Evolutionary conservation across 2,329 filamentous ascomycete genomes (phyloP), one percentile per base, ranked within the genome.

Genomic region (Fusarium setosum): DNA sequence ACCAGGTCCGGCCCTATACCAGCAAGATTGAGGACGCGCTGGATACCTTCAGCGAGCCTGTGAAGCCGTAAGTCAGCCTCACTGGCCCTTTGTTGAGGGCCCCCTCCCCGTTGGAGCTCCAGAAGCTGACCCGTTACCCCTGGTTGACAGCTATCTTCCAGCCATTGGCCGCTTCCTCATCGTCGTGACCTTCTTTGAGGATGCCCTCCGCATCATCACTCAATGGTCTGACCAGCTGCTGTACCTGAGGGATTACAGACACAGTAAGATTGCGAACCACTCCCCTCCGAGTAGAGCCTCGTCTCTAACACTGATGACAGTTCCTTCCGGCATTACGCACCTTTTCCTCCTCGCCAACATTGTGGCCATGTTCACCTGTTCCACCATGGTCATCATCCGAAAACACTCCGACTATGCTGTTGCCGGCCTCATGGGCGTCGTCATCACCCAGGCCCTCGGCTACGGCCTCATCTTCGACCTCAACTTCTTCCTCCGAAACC

Each of bases 401-500:
- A 96, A 93, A 80, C 88, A 96, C 84, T 96, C 93, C 69, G 95
- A 97, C 80, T 95, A 94, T 80, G 96, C 95, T 60, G 96, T 98
- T 60, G 88, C 84, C 63, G 96, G 95, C 64, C 91, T 99, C 66
- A 92, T 97, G 78, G 91, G 84, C 52, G 96, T 99, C 52, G 95
- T 99, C 51, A 80, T 99, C 64, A 91, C 94, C 31, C 96, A 99
- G 82, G 96, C 95, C 18, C 88, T 99, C 56, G 96, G 96, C 72
- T 99, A 99, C 79, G 96, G 96, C 60, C 88, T 99, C 65, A 97
- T 99, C 80, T 98, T 99, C 79, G 96, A 99, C 80, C 88, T 98
- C 76, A 99, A 98, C 88, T 99, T 99, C 86, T 99, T 99, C 90
- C 91, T 99, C 68, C 94, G 96, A 82, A 99, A 99, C 78, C 86